Conservation (phyloP, 345 rosid species). For the Gossypioides kirkii region DNA sequence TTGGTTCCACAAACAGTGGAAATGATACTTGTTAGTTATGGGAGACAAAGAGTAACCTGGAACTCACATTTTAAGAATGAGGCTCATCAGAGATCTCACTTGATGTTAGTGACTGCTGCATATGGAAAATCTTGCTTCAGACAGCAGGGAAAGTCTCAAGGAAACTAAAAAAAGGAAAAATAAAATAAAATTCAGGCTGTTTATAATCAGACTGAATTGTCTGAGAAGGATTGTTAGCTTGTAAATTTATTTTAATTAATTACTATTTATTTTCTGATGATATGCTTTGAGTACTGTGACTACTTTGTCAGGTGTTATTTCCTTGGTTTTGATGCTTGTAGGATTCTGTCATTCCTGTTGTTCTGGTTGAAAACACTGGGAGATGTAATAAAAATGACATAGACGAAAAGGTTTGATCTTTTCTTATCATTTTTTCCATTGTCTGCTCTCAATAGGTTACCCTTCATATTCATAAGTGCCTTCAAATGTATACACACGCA, state of each 20-base stretch:
- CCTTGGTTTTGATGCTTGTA: slow-evolving; percentile 21
- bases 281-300: not conserved
- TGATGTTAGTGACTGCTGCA: not conserved
- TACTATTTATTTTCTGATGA: not conserved
- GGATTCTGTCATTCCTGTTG: slow-evolving; percentile 47
- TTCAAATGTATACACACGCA: not conserved
- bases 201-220: slow-evolving; percentile 8
- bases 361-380: slow-evolving; percentile 76
- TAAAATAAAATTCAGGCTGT: not conserved
- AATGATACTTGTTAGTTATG: not conserved
- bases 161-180: not conserved
- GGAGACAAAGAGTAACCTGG: not conserved
- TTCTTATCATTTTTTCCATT: not conserved
- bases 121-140: not conserved
- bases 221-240: not conserved
- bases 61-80: not conserved
- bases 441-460: slow-evolving; percentile 1
- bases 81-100: not conserved
- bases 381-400: slow-evolving; percentile 74
- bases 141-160: not conserved
- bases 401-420: slow-evolving; percentile 58
- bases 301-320: not conserved
- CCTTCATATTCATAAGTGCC: not conserved
- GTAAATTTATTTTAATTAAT: not conserved
- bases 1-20: not conserved